Base-by-base conservation (phyloP, 2,329 filamentous ascomycete genomes). In the Dactylonectria macrodidyma region DNA sequence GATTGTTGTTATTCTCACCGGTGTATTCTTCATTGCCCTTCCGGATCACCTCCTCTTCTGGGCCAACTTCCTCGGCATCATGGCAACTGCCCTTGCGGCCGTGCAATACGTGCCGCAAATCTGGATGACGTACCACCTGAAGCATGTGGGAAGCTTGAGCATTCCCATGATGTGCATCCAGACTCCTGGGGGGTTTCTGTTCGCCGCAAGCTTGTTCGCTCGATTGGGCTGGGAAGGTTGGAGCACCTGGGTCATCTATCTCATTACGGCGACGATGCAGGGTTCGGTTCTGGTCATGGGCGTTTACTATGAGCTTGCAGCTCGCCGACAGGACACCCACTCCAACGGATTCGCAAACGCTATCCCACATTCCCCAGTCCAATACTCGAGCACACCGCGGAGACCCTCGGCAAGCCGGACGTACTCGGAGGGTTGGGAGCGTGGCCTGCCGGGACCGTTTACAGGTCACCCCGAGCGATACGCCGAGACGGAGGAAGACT, bases 131-230 rank as follows among this genome's bases (percentile, higher is more conserved):
- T 97, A 93, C 82, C 88, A 86, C 59, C 85, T 98, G 65, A 93
- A 95, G 78, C 92, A 95, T 75, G 92, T 97, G 2, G 95, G 95
- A 62, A 97, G 95, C 79, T 84, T 99, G 75, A 97, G 94, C 77
- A 96, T 99, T 64, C 92, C 94, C 5, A 98, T 98, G 92, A 98
- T 99, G 95, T 93, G 93, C 78, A 97, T 99, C 38, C 96, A 99
- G 81, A 98, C 95, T 0, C 96, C 96, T 0, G 96, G 96, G 0
- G 95, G 94, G 66, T 91, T 97, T 73, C 84, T 99, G 7, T 98
- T 97, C 83, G 95, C 95, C 0, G 91, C 88, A 12, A 98, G 95
- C 79, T 83, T 99, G 50, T 94, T 92, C 58, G 90, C 89, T 8
- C 89, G 96, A 52, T 87, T 98, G 22, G 96, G 96, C 0, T 86